Evolutionary conservation across 805 yeast genomes (phyloP).

Genomic region (Barnettozyma pratensis): DNA sequence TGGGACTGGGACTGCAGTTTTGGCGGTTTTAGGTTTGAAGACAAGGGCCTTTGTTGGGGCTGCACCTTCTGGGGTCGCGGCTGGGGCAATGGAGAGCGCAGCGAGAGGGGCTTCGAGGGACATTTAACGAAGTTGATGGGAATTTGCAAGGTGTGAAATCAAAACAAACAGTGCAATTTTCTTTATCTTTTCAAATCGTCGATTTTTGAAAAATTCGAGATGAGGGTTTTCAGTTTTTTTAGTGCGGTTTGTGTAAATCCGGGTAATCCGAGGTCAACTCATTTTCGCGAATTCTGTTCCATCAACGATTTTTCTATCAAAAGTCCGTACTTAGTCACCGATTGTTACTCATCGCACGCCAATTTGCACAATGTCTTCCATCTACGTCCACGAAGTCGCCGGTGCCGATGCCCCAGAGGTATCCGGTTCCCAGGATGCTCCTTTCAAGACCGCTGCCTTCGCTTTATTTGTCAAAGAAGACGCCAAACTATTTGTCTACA

Average conservation of each 20-base stretch:
- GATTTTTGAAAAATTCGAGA: background rate
- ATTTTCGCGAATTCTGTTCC: no score
- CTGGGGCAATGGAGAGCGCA: slow-evolving; percentile 56
- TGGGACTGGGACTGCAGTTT: slow-evolving; percentile 73
- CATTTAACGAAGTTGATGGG: slow-evolving; percentile 31
- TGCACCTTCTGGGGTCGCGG: slow-evolving; percentile 41
- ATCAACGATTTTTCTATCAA: no score
- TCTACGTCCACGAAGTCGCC: slow-evolving; percentile 68
- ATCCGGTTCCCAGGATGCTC: slow-evolving; percentile 62
- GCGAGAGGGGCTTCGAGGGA: slow-evolving; percentile 66
- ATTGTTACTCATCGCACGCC: no score
- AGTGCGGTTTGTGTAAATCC: no score
- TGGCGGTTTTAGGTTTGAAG: slow-evolving; percentile 89
- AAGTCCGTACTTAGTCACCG: no score
- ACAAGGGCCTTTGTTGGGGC: slow-evolving; percentile 67
- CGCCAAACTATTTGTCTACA: slow-evolving; percentile 50
- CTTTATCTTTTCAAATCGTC: background rate
- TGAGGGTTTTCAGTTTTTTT: no score
- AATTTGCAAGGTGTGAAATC: no score
- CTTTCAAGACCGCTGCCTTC: slow-evolving; percentile 79
- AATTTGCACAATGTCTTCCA: slow-evolving; percentile 22
- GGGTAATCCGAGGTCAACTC: no score
- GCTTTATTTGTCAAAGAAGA: slow-evolving; percentile 51
- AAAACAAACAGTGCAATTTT: no score
- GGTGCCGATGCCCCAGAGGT: slow-evolving; percentile 61